Evolutionary conservation across 495 filamentous ascomycete genomes (phyloP).

Genomic region (Trichoderma asperelloides): DNA sequence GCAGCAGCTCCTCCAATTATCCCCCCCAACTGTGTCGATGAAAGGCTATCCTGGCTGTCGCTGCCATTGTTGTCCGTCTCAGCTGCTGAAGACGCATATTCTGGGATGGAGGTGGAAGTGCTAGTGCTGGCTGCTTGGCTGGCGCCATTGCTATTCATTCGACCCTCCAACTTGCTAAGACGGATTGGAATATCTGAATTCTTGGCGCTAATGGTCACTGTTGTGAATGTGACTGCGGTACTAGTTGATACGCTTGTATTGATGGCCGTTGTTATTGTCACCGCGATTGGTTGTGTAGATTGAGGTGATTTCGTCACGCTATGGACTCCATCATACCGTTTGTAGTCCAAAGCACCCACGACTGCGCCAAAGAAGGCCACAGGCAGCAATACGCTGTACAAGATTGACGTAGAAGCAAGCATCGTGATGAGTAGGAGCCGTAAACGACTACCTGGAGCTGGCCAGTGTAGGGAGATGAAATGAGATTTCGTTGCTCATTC

Average conservation of each 20-base stretch:
- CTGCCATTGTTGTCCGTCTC: neutral
- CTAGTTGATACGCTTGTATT: constrained; percentile 23
- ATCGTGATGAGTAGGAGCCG: constrained; percentile 3
- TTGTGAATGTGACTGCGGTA: constrained; percentile 19
- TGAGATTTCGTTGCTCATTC: neutral
- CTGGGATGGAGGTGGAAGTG: constrained; percentile 30
- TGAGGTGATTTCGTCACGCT: constrained; percentile 26
- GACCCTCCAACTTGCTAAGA: constrained; percentile 3
- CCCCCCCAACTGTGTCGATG: constrained; percentile 27
- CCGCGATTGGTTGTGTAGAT: constrained; percentile 24
- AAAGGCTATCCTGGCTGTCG: constrained; percentile 19
- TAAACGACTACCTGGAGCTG: neutral
- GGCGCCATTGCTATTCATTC: neutral
- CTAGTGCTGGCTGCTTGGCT: constrained; percentile 23
- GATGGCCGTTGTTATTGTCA: constrained; percentile 26
- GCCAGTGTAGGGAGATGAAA: neutral
- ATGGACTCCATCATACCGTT: constrained; percentile 18
- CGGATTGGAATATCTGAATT: constrained; percentile 21
- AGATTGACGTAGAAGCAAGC: neutral
- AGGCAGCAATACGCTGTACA: constrained; percentile 10
- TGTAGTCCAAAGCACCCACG: constrained; percentile 10
- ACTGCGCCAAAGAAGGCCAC: constrained; percentile 17
- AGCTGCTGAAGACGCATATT: constrained; percentile 22
- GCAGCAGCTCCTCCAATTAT: constrained; percentile 36
- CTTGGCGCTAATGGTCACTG: constrained; percentile 19